phyloP scores from a whole-genome alignment of 2,329 filamentous ascomycete genomes.

The Claviceps paspali region DNA sequence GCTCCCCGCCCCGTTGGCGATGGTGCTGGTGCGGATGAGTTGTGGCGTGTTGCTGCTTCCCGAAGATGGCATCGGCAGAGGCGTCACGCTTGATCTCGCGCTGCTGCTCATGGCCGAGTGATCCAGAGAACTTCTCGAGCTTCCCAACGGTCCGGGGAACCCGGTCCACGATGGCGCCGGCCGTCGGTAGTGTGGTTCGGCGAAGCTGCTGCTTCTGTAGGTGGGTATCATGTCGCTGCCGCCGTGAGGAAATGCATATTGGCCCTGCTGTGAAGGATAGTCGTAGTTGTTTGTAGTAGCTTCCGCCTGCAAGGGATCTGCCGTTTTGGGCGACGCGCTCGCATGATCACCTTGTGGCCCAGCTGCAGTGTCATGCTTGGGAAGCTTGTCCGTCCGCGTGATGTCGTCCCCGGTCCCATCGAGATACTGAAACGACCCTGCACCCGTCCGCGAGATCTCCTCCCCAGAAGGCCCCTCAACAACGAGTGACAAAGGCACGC shows the following conservation, averaged over 20 bases:
- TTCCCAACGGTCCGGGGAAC: constrained; percentile 26
- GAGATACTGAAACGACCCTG: constrained; percentile 33
- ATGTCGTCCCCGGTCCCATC: constrained; percentile 32
- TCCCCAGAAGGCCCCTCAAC: constrained; percentile 37
- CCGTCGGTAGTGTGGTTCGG: constrained; percentile 31
- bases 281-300: constrained; percentile 29
- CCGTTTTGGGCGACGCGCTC: constrained; percentile 27
- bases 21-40: constrained; percentile 41
- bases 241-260: constrained; percentile 26
- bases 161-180: constrained; percentile 24
- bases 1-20: constrained; percentile 22
- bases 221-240: constrained; percentile 39
- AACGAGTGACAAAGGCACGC: constrained; percentile 39
- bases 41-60: constrained; percentile 24
- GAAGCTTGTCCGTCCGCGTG: constrained; percentile 21
- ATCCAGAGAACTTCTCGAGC: constrained; percentile 26
- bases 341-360: constrained; percentile 22
- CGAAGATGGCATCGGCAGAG: constrained; percentile 31
- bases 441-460: constrained; percentile 34
- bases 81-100: constrained; percentile 29
- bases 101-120: constrained; percentile 24
- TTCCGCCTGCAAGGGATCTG: constrained; percentile 23
- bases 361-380: constrained; percentile 23
- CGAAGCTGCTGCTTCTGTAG: constrained; percentile 37
- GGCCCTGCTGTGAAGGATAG: constrained; percentile 26